Conservation (phyloP, 768 basidiomycete genomes). For the Termitomyces sp. region DNA sequence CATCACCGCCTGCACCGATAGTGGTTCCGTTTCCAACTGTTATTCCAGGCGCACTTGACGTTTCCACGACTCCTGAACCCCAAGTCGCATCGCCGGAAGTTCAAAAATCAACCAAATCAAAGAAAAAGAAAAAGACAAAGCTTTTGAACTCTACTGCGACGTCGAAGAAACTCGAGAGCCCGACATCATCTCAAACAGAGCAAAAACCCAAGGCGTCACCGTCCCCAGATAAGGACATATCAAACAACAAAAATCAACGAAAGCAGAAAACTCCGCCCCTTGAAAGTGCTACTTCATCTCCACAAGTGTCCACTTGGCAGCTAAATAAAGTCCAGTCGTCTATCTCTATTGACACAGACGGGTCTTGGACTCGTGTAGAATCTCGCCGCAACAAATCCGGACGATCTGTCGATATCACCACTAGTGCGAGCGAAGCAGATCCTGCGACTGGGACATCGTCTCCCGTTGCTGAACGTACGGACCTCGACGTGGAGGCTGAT, state of each 20-base stretch:
- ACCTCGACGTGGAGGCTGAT: slow-evolving; percentile 17
- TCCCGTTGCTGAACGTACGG: slow-evolving; percentile 29
- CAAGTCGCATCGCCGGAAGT: background rate
- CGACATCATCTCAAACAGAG: background rate
- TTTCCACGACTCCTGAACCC: background rate
- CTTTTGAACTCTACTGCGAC: background rate
- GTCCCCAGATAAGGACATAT: background rate
- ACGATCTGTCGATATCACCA: slow-evolving; percentile 29
- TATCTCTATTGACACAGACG: slow-evolving; percentile 44
- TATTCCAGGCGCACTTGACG: slow-evolving; percentile 43
- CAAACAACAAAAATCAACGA: background rate
- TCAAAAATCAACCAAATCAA: slow-evolving; percentile 9
- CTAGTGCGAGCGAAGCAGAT: slow-evolving; percentile 48
- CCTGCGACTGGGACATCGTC: slow-evolving; percentile 34
- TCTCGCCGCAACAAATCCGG: slow-evolving; percentile 23
- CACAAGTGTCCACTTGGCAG: slow-evolving; percentile 11
- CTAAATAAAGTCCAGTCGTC: slow-evolving; percentile 23
- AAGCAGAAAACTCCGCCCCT: background rate
- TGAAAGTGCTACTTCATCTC: slow-evolving; percentile 1
- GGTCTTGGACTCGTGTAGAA: slow-evolving; percentile 71
- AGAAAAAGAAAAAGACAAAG: slow-evolving; percentile 33
- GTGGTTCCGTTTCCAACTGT: slow-evolving; percentile 29
- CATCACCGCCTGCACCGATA: slow-evolving; percentile 2
- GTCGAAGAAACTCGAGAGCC: background rate
- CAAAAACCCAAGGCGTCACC: slow-evolving; percentile 24